Base-by-base conservation (phyloP, 2,329 filamentous ascomycete genomes). In the Beauveria sp. region DNA sequence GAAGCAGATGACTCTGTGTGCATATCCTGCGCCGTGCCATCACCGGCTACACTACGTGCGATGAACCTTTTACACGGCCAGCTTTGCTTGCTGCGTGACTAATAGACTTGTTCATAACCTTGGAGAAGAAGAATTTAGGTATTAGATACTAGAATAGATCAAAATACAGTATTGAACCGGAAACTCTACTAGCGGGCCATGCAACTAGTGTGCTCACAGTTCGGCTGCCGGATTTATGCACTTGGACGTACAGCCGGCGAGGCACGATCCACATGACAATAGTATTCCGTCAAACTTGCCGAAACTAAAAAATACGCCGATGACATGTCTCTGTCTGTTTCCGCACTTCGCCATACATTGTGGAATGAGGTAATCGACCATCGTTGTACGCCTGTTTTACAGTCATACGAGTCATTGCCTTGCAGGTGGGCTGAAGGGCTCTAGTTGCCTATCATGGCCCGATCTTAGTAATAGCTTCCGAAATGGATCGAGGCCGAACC, bases 401-500 rank as follows among this genome's bases (percentile, higher is more conserved):
- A 34, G 12, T 34, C 30, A 6, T 44, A 43, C 52, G 40, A 55
- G 52, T 55, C 52, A 55, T 34, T 43, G 18, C 52, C 37, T 44
- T 37, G 40, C 40, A 44, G 6, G 24, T 1, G 40, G 18, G 34
- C 37, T 52, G n/a, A 43, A 26, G 22, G 24, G 7, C 7, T 43
- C 30, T 34, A 16, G 34, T 22, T n/a, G 40, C 10, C 40, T 16
- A 22, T 44, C 16, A 43, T 55, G 52, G 40, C 40, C 40, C 52
- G 40, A 55, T 44, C 40, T 55, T 55, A 55, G 52, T 55, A 55
- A 55, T 55, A 55, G n/a, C 37, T 24, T 43, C 34, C 7, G 41
- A 54, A 26, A 10, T 24, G 12, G 34, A 41, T 26, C 34, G 51
- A 26, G 26, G 10, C 37, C 52, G 52, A 30, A 37, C 20, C 16